These are phyloP conservation scores for Fusarium torreyae DNA, from an alignment of 2,329 filamentous ascomycete genomes.

Conservation along the genomic window DNA sequence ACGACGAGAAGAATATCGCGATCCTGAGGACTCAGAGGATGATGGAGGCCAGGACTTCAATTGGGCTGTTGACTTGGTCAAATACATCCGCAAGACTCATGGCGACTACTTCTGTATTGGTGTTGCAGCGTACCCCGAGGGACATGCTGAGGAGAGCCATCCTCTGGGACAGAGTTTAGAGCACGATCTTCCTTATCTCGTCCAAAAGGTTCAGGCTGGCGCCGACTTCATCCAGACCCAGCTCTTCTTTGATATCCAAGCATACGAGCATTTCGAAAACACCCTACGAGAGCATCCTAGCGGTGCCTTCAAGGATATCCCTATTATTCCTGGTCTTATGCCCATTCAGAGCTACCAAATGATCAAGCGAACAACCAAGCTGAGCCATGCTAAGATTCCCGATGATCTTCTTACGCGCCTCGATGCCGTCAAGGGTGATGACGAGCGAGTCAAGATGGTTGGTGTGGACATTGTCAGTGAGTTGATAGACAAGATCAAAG, in stretches of 20 bases:
- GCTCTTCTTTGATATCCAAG: slow-evolving; percentile 91
- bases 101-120: slow-evolving; percentile 97
- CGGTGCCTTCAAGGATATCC: slow-evolving; percentile 86
- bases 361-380: slow-evolving; percentile 91
- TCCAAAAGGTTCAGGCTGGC: slow-evolving; percentile 91
- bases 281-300: slow-evolving; percentile 84
- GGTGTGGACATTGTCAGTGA: slow-evolving; percentile 89
- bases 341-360: slow-evolving; percentile 98
- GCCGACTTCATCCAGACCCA: slow-evolving; percentile 99
- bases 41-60: slow-evolving; percentile 83
- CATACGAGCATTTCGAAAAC: slow-evolving; percentile 85
- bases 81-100: slow-evolving; percentile 87
- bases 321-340: slow-evolving; percentile 96
- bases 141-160: slow-evolving; percentile 91
- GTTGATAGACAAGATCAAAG: slow-evolving; percentile 83
- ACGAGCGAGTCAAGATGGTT: slow-evolving; percentile 84
- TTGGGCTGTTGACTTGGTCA: slow-evolving; percentile 90
- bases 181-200: slow-evolving; percentile 87
- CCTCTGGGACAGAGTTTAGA: slow-evolving; percentile 79
- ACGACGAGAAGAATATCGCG: slow-evolving; percentile 86
- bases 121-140: slow-evolving; percentile 95
- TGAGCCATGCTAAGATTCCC: slow-evolving; percentile 90
- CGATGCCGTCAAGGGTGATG: slow-evolving; percentile 81
- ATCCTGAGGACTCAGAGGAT: slow-evolving; percentile 70
- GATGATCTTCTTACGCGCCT: slow-evolving; percentile 77